Conservation (phyloP, 2,329 filamentous ascomycete species). For the Colletotrichum melonis region DNA sequence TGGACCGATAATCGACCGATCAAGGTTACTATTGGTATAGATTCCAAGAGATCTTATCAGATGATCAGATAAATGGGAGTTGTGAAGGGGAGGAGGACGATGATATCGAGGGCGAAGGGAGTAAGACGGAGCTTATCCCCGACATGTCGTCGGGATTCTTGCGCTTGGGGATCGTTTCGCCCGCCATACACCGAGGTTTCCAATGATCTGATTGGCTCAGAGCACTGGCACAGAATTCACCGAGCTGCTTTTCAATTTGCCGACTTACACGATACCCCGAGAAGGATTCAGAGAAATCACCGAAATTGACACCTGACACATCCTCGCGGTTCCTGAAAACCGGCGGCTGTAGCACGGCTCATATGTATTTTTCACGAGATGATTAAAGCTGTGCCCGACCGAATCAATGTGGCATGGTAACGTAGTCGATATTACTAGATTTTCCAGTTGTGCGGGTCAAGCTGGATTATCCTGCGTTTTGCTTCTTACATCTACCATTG, state of each 20-base stretch:
- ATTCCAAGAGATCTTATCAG: conserved; percentile 1
- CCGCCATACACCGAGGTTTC: conserved; percentile 19
- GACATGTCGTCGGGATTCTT: conserved; percentile 11
- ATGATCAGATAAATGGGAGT: conserved; percentile 16
- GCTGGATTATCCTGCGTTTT: too few species aligned
- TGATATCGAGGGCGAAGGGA: background rate
- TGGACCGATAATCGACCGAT: background rate
- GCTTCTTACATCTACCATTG: too few species aligned
- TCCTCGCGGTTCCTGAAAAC: too few species aligned
- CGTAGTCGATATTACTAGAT: too few species aligned
- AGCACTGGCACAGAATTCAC: background rate
- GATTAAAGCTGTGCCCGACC: too few species aligned
- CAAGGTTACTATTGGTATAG: accelerated
- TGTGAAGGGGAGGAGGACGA: background rate
- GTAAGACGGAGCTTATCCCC: conserved; percentile 16
- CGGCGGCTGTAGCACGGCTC: too few species aligned
- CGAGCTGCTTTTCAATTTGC: background rate
- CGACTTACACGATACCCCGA: background rate
- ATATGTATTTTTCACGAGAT: too few species aligned
- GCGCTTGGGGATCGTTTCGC: background rate
- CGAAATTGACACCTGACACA: too few species aligned
- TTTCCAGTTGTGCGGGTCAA: too few species aligned
- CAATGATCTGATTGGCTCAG: background rate
- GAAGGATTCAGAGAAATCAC: too few species aligned
- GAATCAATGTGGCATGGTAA: too few species aligned